Conservation (phyloP, 2,329 filamentous ascomycete genomes). For the Phoma herbarum region DNA sequence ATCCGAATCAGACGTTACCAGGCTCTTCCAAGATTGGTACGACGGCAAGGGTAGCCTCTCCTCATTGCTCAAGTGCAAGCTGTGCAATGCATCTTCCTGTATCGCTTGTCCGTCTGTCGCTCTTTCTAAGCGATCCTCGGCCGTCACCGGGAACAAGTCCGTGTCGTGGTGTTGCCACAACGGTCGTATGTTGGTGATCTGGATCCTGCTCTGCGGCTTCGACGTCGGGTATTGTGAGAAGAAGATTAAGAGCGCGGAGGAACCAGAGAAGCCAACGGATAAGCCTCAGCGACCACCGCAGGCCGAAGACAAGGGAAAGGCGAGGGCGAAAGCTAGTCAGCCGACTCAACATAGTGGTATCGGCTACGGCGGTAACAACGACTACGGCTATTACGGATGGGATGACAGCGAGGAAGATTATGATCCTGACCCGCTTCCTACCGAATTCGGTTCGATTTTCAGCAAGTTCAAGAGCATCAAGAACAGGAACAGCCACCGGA, state of each 20-base stretch:
- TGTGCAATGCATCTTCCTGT: conserved; percentile 28
- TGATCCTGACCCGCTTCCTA: not conserved
- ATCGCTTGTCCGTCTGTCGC: conserved; percentile 27
- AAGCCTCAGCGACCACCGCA: conserved; percentile 1
- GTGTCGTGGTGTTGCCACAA: conserved; percentile 49
- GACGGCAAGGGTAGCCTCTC: conserved; percentile 17
- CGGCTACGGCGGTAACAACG: conserved; percentile 22
- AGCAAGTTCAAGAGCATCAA: not conserved
- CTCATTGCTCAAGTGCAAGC: conserved; percentile 28
- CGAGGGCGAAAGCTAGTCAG: conserved; percentile 4
- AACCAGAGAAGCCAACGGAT: conserved; percentile 15
- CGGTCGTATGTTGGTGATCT: conserved; percentile 47
- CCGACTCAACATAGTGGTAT: conserved; percentile 16
- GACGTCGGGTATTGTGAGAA: conserved; percentile 33
- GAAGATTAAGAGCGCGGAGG: conserved; percentile 25
- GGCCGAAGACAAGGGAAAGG: conserved; percentile 1
- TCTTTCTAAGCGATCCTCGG: conserved; percentile 3
- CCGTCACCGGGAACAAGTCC: conserved; percentile 16
- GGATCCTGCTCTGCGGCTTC: conserved; percentile 50
- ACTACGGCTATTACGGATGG: not conserved
- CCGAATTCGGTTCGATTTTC: not conserved
- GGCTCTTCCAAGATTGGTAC: conserved; percentile 30
- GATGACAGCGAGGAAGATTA: not conserved
- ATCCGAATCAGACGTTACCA: conserved; percentile 19
- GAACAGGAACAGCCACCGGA: not conserved